Conservation (phyloP, 805 yeast genomes). For the Lipomyces orientalis region DNA sequence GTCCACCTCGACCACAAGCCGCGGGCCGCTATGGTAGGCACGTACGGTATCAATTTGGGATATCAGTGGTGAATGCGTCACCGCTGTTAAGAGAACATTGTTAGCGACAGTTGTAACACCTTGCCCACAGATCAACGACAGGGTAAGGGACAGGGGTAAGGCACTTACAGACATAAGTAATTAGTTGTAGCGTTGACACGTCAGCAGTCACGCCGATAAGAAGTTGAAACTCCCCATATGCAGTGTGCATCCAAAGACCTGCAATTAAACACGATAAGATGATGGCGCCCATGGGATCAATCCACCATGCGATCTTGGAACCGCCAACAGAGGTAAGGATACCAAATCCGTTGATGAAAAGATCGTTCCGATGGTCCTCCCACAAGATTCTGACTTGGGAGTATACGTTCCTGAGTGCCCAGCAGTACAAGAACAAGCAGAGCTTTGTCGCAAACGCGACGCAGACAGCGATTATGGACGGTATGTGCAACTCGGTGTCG, state of each 20-base stretch:
- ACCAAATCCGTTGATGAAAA: constrained; percentile 30
- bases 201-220: constrained; percentile 65
- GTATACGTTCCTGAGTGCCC: constrained; percentile 17
- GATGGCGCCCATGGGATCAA: constrained; percentile 66
- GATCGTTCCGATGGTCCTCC: constrained; percentile 32
- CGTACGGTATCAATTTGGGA: constrained; percentile 60
- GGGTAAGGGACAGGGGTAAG: background rate
- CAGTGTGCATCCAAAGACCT: constrained; percentile 56
- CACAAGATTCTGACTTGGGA: constrained; percentile 25
- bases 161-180: constrained; percentile 52
- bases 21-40: constrained; percentile 68
- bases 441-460: constrained; percentile 27
- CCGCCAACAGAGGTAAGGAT: constrained; percentile 46
- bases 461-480: constrained; percentile 24
- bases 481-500: constrained; percentile 13
- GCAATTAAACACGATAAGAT: constrained; percentile 58
- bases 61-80: constrained; percentile 62
- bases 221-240: constrained; percentile 63
- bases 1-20: constrained; percentile 66
- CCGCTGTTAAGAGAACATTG: constrained; percentile 42
- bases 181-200: constrained; percentile 57
- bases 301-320: constrained; percentile 48
- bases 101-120: background rate
- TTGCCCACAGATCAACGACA: background rate
- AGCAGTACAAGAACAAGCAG: constrained; percentile 24